Conservation (phyloP, 768 basidiomycete genomes). For the Royoungia palumana region DNA sequence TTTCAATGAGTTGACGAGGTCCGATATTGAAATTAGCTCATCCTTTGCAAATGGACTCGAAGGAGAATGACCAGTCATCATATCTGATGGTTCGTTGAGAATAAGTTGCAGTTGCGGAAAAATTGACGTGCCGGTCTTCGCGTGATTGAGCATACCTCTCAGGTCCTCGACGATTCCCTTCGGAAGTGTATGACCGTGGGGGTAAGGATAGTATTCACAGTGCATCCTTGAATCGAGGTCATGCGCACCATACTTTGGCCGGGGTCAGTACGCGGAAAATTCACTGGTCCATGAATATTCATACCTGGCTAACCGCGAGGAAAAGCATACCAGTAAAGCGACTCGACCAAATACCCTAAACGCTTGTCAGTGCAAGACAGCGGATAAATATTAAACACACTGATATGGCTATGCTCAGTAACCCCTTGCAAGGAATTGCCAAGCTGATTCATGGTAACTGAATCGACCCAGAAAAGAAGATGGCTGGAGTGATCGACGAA, state of each 20-base stretch:
- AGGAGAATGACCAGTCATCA: slow-evolving; percentile 17
- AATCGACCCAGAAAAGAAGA: no score
- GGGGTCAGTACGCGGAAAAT: background rate
- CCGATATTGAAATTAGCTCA: slow-evolving; percentile 11
- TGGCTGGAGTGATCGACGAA: no score
- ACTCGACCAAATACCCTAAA: background rate
- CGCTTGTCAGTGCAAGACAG: background rate
- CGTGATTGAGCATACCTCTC: slow-evolving; percentile 16
- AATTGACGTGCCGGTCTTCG: slow-evolving; percentile 5
- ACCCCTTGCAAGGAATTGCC: no score
- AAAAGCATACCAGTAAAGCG: slow-evolving; percentile 12
- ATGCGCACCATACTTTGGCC: background rate
- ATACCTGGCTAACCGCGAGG: background rate
- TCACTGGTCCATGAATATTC: background rate
- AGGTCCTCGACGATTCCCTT: slow-evolving; percentile 5
- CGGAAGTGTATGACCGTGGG: background rate
- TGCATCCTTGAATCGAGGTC: slow-evolving; percentile 7
- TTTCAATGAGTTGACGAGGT: slow-evolving; percentile 14
- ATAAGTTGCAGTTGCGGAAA: background rate
- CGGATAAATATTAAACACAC: background rate
- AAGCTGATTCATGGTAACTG: no score
- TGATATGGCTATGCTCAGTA: background rate
- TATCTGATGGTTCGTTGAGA: slow-evolving; percentile 1
- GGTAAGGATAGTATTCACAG: slow-evolving; percentile 15
- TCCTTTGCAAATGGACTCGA: slow-evolving; percentile 15